Base-by-base conservation (phyloP, 768 basidiomycete genomes). In the Tylopilus subfusipes region DNA sequence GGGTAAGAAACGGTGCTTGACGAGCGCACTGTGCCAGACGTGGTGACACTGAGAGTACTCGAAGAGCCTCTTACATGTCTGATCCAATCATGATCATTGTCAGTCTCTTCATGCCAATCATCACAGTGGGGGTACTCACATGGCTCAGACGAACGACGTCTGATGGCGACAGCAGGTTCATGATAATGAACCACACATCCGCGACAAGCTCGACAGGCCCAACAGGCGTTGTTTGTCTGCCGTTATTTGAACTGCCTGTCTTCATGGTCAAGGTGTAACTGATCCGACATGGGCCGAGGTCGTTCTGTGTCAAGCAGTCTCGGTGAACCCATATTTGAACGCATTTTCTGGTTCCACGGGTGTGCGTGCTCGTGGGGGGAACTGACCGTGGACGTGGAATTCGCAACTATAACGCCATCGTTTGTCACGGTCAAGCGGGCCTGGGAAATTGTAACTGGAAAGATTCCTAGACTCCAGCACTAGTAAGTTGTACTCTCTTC, bases 161-260 rank as follows among this genome's bases (percentile, higher is more conserved):
- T 4, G 58, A 47, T 0, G 69, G 61, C 21, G 69, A 63, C 27
- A 70, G 40, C 11, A 67, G 51, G 45, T 55, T 24, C 68, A 70
- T 71, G 44, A 69, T 60, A 36, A 67, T 55, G 34, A 69, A 56
- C 68, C 68, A 69, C 42, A 69, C 29, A 27, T 69, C 68, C 14
- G 63, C 64, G 27, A 57, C 57, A 42, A 70, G 67, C 21, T 54
- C 55, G 18, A 63, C 30, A 12, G 44, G n/a, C 11, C 36, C 42
- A 3, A 29, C 11, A 18, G 30, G 2, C 5, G 21, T 18, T 25
- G 2, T 47, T n/a, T n/a, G 55, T 18, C 52, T 19, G 29, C 7
- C 48, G 43, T 57, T 29, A n/a, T 10, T 10, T n/a, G 16, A 8
- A 22, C 4, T 16, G 50, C 24, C 21, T 24, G 24, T 39, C 52